Evolutionary conservation across 345 rosid species (phyloP).

Genomic region (Arabidopsis suecica): DNA sequence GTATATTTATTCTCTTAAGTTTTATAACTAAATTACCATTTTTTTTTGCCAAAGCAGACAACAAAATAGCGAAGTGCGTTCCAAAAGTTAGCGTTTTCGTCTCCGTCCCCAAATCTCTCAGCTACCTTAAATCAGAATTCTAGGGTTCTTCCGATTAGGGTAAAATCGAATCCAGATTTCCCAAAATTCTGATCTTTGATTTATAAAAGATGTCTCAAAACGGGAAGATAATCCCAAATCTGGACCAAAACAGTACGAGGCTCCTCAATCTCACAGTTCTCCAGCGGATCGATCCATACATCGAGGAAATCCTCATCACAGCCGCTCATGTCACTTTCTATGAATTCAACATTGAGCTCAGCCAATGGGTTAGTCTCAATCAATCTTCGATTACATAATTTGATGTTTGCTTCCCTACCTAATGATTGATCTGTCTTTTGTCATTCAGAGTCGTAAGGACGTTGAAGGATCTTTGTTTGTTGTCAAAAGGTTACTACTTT

Average conservation of each 20-base stretch:
- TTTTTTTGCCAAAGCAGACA: background rate
- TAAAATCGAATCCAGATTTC: slow-evolving; percentile 21
- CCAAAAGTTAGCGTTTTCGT: slow-evolving; percentile 14
- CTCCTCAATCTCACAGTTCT: slow-evolving; percentile 92
- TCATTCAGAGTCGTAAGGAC: slow-evolving; percentile 82
- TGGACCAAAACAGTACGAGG: slow-evolving; percentile 83
- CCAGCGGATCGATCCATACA: slow-evolving; percentile 85
- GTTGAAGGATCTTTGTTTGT: slow-evolving; percentile 97
- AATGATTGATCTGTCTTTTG: slow-evolving; percentile 18
- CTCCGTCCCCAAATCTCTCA: slow-evolving; percentile 35
- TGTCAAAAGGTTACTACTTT: slow-evolving; percentile 69
- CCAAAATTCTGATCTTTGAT: background rate
- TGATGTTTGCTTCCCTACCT: background rate
- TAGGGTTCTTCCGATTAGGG: slow-evolving; percentile 41
- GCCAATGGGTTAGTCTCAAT: slow-evolving; percentile 69
- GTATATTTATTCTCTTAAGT: too few species aligned
- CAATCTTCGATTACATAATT: background rate
- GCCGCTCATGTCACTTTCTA: slow-evolving; percentile 97
- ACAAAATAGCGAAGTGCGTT: slow-evolving; percentile 7
- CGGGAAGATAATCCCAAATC: slow-evolving; percentile 91
- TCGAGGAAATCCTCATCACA: slow-evolving; percentile 90
- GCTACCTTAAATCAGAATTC: slow-evolving; percentile 25
- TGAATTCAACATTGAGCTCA: slow-evolving; percentile 86
- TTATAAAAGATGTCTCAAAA: slow-evolving; percentile 63
- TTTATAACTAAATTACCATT: too few species aligned